Evolutionary conservation across 768 basidiomycete species (phyloP).

Genomic region (Sarcodon sp.): DNA sequence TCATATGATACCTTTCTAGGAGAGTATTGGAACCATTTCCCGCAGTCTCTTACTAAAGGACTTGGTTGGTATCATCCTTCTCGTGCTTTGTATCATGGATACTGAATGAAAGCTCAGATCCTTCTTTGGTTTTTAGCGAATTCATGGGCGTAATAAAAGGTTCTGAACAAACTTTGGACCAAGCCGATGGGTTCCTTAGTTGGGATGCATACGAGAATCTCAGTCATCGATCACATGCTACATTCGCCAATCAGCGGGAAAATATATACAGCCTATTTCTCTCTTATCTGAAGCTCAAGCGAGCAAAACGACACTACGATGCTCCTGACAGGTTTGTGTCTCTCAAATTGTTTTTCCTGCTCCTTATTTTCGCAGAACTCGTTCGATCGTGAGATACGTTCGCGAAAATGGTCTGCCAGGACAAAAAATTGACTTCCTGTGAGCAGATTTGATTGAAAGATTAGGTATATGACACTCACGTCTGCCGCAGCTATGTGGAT

Average conservation of each 20-base stretch:
- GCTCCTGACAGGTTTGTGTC: constrained; percentile 40
- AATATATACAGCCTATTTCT: constrained; percentile 40
- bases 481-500: constrained; percentile 44
- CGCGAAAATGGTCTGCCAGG: constrained; percentile 19
- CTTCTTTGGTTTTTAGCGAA: constrained; percentile 50
- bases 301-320: constrained; percentile 30
- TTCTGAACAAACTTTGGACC: constrained; percentile 37
- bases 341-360: neutral
- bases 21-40: constrained; percentile 49
- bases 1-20: constrained; percentile 34
- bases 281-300: constrained; percentile 34
- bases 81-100: neutral
- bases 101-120: constrained; percentile 25
- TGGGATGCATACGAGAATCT: constrained; percentile 28
- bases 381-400: constrained; percentile 29
- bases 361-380: constrained; percentile 27
- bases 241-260: constrained; percentile 33
- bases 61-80: constrained; percentile 26
- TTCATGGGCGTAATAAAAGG: constrained; percentile 60
- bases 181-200: constrained; percentile 24
- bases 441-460: constrained; percentile 7
- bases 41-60: constrained; percentile 34
- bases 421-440: constrained; percentile 43
- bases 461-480: neutral
- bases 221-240: constrained; percentile 31